Base-by-base conservation (phyloP, 2,329 filamentous ascomycete species). In the Knoxdaviesia proteae region DNA sequence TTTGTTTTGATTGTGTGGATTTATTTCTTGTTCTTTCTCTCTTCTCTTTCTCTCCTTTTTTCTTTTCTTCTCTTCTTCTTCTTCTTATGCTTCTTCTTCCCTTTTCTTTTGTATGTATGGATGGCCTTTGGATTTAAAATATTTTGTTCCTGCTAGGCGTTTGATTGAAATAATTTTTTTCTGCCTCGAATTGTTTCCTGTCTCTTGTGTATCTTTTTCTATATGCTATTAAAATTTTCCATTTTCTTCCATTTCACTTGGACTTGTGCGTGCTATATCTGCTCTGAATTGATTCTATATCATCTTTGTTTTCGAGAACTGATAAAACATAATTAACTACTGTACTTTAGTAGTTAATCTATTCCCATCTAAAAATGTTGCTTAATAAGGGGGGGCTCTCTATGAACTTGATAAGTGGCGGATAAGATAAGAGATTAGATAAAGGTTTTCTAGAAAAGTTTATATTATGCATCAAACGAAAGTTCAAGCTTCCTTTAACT, bases 11-110 rank as follows among this genome's bases (percentile, higher is more conserved):
- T 39, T 39, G 36, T 39, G 35, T 35, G 20, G 20, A 35, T 36
- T 45, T 30, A 29, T 42, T 31, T 33, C 42, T 44, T 34, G 3
- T 40, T 30, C 32, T 42, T 41, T 38, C 32, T 38, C 30, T 35
- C 29, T 32, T 34, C 35, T 32, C n/a, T 42, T n/a, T 34, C 34
- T 37, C 36, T 9, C 32, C 29, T 35, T 33, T 32, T 32, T 43
- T 36, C 41, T 44, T 39, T 30, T 30, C 36, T 38, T 43, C 34
- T 40, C 35, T 42, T 29, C 30, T 44, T 34, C 20, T 10, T 37
- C 30, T 34, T 42, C 33, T 42, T n/a, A 37, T 31, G 30, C 31
- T 34, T 34, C 30, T 38, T 34, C 40, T 45, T 34, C 39, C 31
- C 31, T 39, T 9, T 29, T 9, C 8, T 11, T 38, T 32, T 30